Conservation (phyloP, 2,329 filamentous ascomycete genomes). For the Fusarium nisikadoi region DNA sequence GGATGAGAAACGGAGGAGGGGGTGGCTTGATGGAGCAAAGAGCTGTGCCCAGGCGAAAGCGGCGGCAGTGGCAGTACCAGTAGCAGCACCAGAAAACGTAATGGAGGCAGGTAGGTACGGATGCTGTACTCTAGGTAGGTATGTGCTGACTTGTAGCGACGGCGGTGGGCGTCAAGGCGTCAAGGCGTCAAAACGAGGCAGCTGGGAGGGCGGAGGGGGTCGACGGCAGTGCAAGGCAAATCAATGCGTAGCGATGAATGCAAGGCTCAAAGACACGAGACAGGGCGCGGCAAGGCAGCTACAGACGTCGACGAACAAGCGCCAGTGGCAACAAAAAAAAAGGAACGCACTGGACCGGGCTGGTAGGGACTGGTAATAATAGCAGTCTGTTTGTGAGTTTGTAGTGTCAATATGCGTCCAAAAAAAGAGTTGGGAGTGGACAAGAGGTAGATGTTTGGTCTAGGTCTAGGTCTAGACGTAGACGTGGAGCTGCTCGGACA, state of each 20-base stretch:
- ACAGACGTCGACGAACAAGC: slow-evolving; percentile 25
- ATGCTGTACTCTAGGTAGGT: slow-evolving; percentile 12
- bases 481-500: slow-evolving; percentile 29
- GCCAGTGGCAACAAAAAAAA: slow-evolving; percentile 31
- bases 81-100: not conserved
- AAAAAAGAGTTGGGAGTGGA: slow-evolving; percentile 34
- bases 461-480: slow-evolving; percentile 32
- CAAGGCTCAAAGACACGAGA: slow-evolving; percentile 23
- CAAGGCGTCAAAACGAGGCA: slow-evolving; percentile 24
- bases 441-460: slow-evolving; percentile 38
- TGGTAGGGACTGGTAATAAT: slow-evolving; percentile 6
- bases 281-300: slow-evolving; percentile 29
- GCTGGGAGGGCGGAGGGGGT: not conserved
- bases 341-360: not conserved
- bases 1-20: slow-evolving; percentile 43
- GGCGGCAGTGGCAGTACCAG: not conserved
- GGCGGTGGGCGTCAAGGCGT: slow-evolving; percentile 34
- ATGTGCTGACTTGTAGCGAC: slow-evolving; percentile 12
- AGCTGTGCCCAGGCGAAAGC: slow-evolving; percentile 40
- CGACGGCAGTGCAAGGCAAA: slow-evolving; percentile 25
- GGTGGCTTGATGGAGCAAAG: slow-evolving; percentile 45
- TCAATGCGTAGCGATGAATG: slow-evolving; percentile 28
- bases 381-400: slow-evolving; percentile 19
- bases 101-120: not conserved
- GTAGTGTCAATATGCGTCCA: slow-evolving; percentile 20